These are phyloP conservation scores for Salicornia ramosissima DNA, from an alignment of 148 eudicot species.

Conservation along the genomic window DNA sequence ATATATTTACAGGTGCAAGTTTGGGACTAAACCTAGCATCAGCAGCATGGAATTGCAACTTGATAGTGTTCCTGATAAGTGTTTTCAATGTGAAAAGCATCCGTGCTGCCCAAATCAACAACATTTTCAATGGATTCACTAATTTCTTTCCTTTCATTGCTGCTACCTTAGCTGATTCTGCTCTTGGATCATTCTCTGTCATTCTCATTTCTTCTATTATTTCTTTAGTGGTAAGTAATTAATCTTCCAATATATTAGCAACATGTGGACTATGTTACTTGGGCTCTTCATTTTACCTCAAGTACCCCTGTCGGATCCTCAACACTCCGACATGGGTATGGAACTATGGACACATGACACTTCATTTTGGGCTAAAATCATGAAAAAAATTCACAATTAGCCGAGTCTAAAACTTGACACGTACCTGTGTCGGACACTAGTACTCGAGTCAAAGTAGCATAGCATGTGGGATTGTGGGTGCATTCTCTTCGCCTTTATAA, in stretches of 20 bases:
- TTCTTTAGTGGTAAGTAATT: conserved; percentile 20
- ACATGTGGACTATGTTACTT: no score
- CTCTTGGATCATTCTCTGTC: conserved; percentile 20
- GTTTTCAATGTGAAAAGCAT: conserved; percentile 31
- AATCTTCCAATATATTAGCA: background rate
- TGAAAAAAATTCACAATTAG: no score
- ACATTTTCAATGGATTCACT: conserved; percentile 29
- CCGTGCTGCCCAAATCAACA: conserved; percentile 31
- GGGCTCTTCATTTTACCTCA: no score
- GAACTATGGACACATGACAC: no score
- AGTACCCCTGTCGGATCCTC: no score
- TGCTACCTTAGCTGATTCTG: conserved; percentile 32
- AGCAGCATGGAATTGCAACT: conserved; percentile 32
- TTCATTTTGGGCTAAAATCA: no score
- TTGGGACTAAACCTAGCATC: conserved; percentile 29
- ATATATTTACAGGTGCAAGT: conserved; percentile 24
- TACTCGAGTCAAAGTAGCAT: no score
- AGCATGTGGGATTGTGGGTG: no score
- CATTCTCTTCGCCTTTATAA: no score
- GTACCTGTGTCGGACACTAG: no score
- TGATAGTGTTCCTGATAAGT: conserved; percentile 29
- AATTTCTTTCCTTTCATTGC: conserved; percentile 29
- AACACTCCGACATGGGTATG: no score
- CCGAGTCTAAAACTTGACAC: no score
- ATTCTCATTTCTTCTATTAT: conserved; percentile 24